These are phyloP conservation scores for Thalassiosira oceanica DNA, from an alignment of 352 stramenopile species.

Conservation along the genomic window DNA sequence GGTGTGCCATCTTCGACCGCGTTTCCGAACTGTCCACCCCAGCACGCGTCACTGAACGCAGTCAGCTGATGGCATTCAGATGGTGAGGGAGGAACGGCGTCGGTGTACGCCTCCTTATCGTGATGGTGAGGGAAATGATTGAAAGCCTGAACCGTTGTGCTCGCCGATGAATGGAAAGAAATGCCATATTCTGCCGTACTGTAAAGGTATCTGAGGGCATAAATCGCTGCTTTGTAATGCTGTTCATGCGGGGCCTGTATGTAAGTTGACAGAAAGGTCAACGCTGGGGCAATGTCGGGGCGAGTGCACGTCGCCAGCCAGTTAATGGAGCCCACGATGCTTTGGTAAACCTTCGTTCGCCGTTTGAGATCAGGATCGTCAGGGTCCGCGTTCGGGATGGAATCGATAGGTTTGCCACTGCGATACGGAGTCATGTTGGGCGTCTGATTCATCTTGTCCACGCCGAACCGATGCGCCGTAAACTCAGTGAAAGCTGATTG, in stretches of 20 bases:
- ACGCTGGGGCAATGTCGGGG: constrained; percentile 14
- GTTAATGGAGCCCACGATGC: constrained; percentile 19
- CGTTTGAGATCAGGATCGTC: constrained; percentile 2
- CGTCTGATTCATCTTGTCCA: neutral
- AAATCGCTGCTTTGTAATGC: constrained; percentile 9
- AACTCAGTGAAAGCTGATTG: constrained; percentile 28
- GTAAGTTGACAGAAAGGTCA: constrained; percentile 36
- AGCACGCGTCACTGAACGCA: constrained; percentile 19
- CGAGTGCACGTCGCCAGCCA: constrained; percentile 21
- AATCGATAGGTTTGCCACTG: constrained; percentile 27
- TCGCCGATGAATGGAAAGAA: neutral
- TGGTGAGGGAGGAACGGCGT: constrained; percentile 7
- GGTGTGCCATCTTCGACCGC: neutral
- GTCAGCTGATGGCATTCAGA: constrained; percentile 26
- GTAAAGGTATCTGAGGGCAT: constrained; percentile 25
- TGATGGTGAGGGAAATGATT: constrained; percentile 7
- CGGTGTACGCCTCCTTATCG: constrained; percentile 12
- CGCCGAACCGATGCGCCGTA: constrained; percentile 3
- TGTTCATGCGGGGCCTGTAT: neutral
- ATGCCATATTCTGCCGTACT: constrained; percentile 15
- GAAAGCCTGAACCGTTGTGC: constrained; percentile 10
- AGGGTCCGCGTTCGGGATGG: neutral
- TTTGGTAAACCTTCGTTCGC: constrained; percentile 12
- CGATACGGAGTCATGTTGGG: constrained; percentile 30
- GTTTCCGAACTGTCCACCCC: constrained; percentile 26